These are phyloP conservation scores for Stereum hirsutum DNA, from an alignment of 1,284 basidiomycete genomes.

Conservation along the genomic window DNA sequence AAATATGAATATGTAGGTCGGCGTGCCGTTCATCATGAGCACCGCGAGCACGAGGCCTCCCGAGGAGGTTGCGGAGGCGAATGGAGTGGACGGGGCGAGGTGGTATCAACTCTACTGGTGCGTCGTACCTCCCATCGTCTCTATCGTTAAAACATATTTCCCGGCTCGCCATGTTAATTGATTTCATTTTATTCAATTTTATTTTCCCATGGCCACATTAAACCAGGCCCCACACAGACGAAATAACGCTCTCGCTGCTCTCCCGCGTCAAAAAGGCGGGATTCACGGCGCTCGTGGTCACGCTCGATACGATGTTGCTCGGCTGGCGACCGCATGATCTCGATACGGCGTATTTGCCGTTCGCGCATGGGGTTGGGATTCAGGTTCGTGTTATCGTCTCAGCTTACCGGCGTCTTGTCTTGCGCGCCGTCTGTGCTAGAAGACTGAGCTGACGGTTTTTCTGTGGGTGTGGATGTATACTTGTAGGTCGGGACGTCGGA, in stretches of 20 bases:
- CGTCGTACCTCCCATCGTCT: constrained; percentile 18
- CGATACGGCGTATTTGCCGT: constrained; percentile 49
- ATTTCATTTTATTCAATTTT: background rate
- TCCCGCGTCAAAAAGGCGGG: constrained; percentile 54
- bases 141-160: background rate
- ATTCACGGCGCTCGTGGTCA: constrained; percentile 60
- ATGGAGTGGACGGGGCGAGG: constrained; percentile 44
- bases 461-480: constrained; percentile 20
- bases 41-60: constrained; percentile 63
- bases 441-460: too few relatives aligned
- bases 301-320: constrained; percentile 56
- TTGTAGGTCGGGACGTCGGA: constrained; percentile 55
- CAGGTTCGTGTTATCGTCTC: too few relatives aligned
- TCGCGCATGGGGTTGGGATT: constrained; percentile 49
- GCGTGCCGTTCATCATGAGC: constrained; percentile 65
- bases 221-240: constrained; percentile 50
- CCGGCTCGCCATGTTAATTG: too few relatives aligned
- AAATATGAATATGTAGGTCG: too few relatives aligned
- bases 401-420: too few relatives aligned
- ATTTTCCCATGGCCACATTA: too few relatives aligned
- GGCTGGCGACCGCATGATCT: constrained; percentile 68
- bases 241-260: constrained; percentile 57
- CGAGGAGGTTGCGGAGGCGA: constrained; percentile 64
- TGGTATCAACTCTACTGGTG: constrained; percentile 83
- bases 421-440: background rate